phyloP scores from a whole-genome alignment of 2,329 filamentous ascomycete genomes.

The Mycocentrospora acerina region DNA sequence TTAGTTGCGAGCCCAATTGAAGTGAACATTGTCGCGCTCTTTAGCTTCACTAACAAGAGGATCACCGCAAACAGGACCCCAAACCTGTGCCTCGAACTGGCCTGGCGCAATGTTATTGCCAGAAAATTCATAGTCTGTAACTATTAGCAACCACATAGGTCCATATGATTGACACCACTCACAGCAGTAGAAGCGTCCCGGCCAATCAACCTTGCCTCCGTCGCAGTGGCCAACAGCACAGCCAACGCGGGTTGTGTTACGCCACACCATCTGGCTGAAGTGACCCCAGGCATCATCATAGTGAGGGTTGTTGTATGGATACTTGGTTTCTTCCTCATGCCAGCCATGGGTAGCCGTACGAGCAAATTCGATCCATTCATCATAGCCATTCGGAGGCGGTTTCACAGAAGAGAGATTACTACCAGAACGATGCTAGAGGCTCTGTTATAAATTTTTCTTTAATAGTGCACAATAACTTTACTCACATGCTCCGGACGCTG shows the following conservation, averaged over 20 bases:
- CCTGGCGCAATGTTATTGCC: slow-evolving; percentile 37
- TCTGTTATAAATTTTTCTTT: too few relatives aligned
- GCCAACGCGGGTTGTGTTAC: slow-evolving; percentile 36
- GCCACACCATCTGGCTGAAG: slow-evolving; percentile 45
- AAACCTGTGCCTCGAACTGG: slow-evolving; percentile 35
- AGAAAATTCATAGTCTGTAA: slow-evolving; percentile 32
- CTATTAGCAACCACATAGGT: slow-evolving; percentile 8
- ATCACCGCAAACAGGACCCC: slow-evolving; percentile 31
- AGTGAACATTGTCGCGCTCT: slow-evolving; percentile 16
- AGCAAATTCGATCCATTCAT: slow-evolving; percentile 33
- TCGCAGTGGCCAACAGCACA: slow-evolving; percentile 37
- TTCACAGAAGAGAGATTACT: slow-evolving; percentile 36
- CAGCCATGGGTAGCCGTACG: slow-evolving; percentile 35
- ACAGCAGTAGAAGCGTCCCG: slow-evolving; percentile 42
- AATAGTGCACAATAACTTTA: neutral
- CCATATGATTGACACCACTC: slow-evolving; percentile 10
- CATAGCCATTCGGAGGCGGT: slow-evolving; percentile 22
- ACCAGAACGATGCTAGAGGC: slow-evolving; percentile 16
- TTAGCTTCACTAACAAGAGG: slow-evolving; percentile 18
- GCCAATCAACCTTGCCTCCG: slow-evolving; percentile 14
- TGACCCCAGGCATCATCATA: slow-evolving; percentile 35
- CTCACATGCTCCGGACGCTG: slow-evolving; percentile 30
- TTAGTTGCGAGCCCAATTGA: slow-evolving; percentile 17
- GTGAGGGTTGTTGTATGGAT: slow-evolving; percentile 35
- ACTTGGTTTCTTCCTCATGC: slow-evolving; percentile 40